Percentiles rank a stretch among this genome's conserved stretches.
Evolutionary conservation across 2,329 filamentous ascomycete species (phyloP).

Genomic region (Trichoderma oligosporum): DNA sequence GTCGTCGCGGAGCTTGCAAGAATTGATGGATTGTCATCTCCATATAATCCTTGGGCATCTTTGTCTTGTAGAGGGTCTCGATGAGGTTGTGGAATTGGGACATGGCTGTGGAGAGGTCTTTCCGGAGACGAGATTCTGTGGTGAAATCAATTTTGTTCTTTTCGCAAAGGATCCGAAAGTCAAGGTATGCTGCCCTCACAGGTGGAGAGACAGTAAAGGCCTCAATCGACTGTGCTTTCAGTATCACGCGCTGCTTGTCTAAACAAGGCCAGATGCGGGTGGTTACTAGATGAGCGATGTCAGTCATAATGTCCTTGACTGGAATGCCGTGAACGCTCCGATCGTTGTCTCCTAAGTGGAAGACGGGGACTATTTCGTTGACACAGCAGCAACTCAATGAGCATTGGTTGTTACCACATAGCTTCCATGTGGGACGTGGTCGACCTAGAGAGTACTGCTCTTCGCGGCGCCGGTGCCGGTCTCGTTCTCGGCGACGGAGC

Average conservation of each 20-base stretch:
- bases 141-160: not conserved
- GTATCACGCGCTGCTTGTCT: slow-evolving; percentile 2
- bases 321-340: slow-evolving; percentile 15
- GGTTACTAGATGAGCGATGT: slow-evolving; percentile 23
- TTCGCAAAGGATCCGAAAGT: slow-evolving; percentile 16
- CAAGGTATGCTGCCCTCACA: slow-evolving; percentile 25
- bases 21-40: not conserved
- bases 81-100: not conserved
- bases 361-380: not conserved
- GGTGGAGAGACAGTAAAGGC: slow-evolving; percentile 29
- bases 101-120: not conserved
- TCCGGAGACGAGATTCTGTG: not conserved
- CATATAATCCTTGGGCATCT: not conserved
- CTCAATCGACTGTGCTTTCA: slow-evolving; percentile 22
- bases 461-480: not conserved
- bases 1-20: not conserved
- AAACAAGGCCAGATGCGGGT: slow-evolving; percentile 4
- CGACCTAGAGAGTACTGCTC: slow-evolving; percentile 25
- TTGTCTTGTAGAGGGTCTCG: not conserved
- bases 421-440: slow-evolving; percentile 19
- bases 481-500: slow-evolving; percentile 22
- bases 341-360: slow-evolving; percentile 12
- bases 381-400: slow-evolving; percentile 17
- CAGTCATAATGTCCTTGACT: slow-evolving; percentile 21
- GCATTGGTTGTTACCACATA: slow-evolving; percentile 25